Evolutionary conservation across 2,329 filamentous ascomycete species (phyloP), one percentile per base, ranked within the genome.

Genomic region (Fusarium setosum): DNA sequence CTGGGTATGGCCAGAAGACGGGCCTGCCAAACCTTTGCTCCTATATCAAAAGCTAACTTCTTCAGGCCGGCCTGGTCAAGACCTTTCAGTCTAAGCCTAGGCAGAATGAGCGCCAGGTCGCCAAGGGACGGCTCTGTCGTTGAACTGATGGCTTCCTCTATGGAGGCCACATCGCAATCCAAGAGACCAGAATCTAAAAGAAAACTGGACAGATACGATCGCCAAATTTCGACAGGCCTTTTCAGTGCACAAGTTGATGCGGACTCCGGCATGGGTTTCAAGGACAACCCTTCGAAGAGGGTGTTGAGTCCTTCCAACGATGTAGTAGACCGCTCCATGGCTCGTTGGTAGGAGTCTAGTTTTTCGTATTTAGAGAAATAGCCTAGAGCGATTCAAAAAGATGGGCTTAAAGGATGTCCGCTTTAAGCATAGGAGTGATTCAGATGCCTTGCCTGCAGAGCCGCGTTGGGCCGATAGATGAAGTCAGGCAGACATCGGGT

Each of bases 161-260:
- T 61, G 13, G 38, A 41, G 20, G 47, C 37, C 3, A 34, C 59
- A 44, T 65, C 62, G 13, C 62, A 62, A 18, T 61, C 48, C 17
- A 65, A 35, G 6, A 58, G 13, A 2, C 45, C 21, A 12, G 52
- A 18, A 10, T 32, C 29, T 23, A 35, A 61, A 12, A 65, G 54
- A 15, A 56, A 47, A 35, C 41, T 37, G 7, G 47, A 50, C 1
- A 65, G 47, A 31, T 62, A 59, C 29, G 51, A 48, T 20, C 60
- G 51, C 50, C 59, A 65, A 20, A 65, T 65, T 18, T 59, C 59
- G n/a, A 65, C 41, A n/a, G 62, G 62, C 23, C 42, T 59, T 17
- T 42, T 62, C 21, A 65, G 51, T 12, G 52, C 47, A 29, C 51
- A 32, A 21, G 37, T 32, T 35, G 45, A 54, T 49, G 40, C 49